Evolutionary conservation across 805 yeast species (phyloP).

Genomic region (Monosporozyma siamensis): DNA sequence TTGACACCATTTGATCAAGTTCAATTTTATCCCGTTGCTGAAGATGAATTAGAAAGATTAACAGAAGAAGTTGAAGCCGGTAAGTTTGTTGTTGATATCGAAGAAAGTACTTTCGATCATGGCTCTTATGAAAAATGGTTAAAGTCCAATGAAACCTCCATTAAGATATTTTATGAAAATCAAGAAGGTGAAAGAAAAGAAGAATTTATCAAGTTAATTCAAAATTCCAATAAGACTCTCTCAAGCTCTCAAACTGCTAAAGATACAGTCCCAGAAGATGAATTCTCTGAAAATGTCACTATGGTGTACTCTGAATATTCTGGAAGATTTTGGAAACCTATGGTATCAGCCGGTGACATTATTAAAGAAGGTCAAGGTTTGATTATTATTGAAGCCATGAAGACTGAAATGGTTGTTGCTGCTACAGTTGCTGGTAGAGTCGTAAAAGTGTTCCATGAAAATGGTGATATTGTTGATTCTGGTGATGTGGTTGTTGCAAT

Average conservation of each 20-base stretch:
- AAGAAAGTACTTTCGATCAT: slow-evolving; percentile 75
- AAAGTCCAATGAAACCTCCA: slow-evolving; percentile 59
- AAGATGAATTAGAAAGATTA: slow-evolving; percentile 64
- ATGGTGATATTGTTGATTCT: slow-evolving; percentile 95
- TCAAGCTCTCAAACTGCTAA: slow-evolving; percentile 42
- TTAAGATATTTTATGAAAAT: slow-evolving; percentile 52
- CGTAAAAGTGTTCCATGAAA: slow-evolving; percentile 58
- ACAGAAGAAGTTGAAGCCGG: slow-evolving; percentile 76
- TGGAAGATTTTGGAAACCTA: slow-evolving; percentile 95
- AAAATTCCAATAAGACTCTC: slow-evolving; percentile 68
- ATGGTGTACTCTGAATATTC: slow-evolving; percentile 88
- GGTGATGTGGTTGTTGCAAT: slow-evolving; percentile 86
- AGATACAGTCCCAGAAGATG: slow-evolving; percentile 36
- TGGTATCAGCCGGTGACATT: slow-evolving; percentile 67
- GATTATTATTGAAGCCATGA: slow-evolving; percentile 94
- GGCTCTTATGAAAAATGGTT: slow-evolving; percentile 72
- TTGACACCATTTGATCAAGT: slow-evolving; percentile 88
- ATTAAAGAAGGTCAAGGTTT: slow-evolving; percentile 71
- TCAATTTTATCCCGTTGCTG: slow-evolving; percentile 86
- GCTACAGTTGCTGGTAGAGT: slow-evolving; percentile 69
- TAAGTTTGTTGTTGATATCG: slow-evolving; percentile 61
- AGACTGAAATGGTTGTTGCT: slow-evolving; percentile 87
- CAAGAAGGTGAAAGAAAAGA: slow-evolving; percentile 78
- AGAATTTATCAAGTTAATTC: slow-evolving; percentile 78
- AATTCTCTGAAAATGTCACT: slow-evolving; percentile 69